Percentiles rank a stretch among this genome's conserved stretches.
Conservation (phyloP, 106 monocot species). For the Ottelia alismoides region DNA sequence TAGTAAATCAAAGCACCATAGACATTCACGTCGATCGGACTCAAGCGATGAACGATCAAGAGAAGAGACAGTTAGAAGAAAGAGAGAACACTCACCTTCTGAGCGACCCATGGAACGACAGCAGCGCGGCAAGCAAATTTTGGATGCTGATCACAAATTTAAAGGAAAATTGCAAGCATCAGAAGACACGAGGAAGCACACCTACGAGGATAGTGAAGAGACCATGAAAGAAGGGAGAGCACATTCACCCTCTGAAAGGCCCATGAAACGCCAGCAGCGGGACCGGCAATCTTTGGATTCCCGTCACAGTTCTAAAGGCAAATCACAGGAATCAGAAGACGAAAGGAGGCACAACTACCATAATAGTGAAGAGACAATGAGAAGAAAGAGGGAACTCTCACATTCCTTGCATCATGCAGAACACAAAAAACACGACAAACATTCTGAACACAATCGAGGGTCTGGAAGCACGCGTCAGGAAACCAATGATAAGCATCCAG, state of each 20-base stretch:
- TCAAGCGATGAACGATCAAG: constrained; percentile 21
- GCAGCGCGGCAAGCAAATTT: constrained; percentile 17
- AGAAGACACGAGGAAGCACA: too few relatives aligned
- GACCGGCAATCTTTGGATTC: constrained; percentile 6
- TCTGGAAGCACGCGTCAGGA: constrained; percentile 6
- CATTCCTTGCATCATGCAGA: constrained; percentile 7
- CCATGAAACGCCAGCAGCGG: background rate
- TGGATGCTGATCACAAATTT: too few relatives aligned
- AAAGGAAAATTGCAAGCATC: too few relatives aligned
- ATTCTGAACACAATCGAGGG: background rate
- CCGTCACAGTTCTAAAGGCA: too few relatives aligned
- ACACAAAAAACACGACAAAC: constrained; percentile 11
- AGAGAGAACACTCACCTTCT: constrained; percentile 11
- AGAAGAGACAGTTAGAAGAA: constrained; percentile 12
- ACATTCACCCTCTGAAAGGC: background rate
- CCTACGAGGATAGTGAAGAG: constrained; percentile 4
- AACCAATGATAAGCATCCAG: too few relatives aligned
- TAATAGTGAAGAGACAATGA: constrained; percentile 13
- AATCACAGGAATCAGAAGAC: too few relatives aligned
- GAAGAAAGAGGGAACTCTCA: constrained; percentile 5
- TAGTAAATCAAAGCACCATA: constrained; percentile 21
- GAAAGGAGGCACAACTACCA: background rate
- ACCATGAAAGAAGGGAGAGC: background rate
- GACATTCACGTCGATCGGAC: constrained; percentile 10
- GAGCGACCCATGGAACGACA: constrained; percentile 4